Conservation (phyloP, 306 rosid genomes). For the Medicago arabica region DNA sequence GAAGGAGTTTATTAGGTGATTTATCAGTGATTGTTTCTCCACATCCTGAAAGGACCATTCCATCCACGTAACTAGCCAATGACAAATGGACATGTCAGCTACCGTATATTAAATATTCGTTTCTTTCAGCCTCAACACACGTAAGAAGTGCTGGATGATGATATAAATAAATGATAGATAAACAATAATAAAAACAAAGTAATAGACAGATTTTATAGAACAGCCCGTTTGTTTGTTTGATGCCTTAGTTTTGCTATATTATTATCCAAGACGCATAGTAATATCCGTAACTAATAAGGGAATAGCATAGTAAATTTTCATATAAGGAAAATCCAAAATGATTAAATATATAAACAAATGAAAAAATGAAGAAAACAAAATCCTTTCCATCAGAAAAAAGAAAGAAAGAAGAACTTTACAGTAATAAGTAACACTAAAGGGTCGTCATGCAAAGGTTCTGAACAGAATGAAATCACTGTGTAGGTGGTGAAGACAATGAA, state of each 20-base stretch:
- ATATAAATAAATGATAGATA: too few species aligned
- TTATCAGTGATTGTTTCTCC: too few species aligned
- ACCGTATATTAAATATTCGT: too few species aligned
- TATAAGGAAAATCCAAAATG: neutral
- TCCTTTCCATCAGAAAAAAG: slow-evolving; percentile 12
- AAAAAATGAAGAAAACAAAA: neutral
- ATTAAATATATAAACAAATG: neutral
- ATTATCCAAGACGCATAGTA: neutral
- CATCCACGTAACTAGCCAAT: too few species aligned
- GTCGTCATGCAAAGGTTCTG: slow-evolving; percentile 30
- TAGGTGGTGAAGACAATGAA: slow-evolving; percentile 63
- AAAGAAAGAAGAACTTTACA: slow-evolving; percentile 36
- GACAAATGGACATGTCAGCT: too few species aligned
- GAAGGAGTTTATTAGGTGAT: too few species aligned
- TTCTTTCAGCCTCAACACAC: too few species aligned
- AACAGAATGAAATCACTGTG: slow-evolving; percentile 46
- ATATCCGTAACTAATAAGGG: neutral
- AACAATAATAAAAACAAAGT: too few species aligned
- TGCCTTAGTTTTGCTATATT: neutral
- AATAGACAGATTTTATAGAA: too few species aligned
- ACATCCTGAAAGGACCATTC: too few species aligned
- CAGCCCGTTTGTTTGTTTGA: neutral
- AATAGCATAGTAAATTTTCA: neutral
- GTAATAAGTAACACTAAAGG: slow-evolving; percentile 10
- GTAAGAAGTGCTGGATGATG: too few species aligned